A percentile compares a stretch with the other conserved stretches of the same genome.
These are phyloP conservation scores for Corynascus novoguineensis DNA, from an alignment of 495 filamentous ascomycete genomes.

Conservation along the genomic window DNA sequence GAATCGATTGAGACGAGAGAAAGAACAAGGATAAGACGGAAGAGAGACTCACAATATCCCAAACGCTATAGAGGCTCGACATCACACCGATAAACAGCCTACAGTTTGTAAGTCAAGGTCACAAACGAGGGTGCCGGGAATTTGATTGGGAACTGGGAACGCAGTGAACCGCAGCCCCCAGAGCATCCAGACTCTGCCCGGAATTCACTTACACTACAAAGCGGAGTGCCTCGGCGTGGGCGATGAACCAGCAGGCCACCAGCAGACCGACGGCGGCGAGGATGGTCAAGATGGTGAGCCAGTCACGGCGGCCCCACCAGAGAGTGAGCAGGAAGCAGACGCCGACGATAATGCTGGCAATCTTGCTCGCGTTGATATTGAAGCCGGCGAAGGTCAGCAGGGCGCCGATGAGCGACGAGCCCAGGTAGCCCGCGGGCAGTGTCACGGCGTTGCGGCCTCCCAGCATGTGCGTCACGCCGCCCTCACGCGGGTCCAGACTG, in stretches of 20 bases:
- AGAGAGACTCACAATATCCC: slow-evolving; percentile 67
- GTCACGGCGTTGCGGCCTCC: slow-evolving; percentile 70
- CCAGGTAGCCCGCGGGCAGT: slow-evolving; percentile 71
- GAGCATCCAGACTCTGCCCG: too few relatives aligned
- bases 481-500: slow-evolving; percentile 56
- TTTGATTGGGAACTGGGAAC: too few relatives aligned
- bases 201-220: slow-evolving; percentile 73
- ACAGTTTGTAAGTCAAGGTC: too few relatives aligned
- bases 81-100: slow-evolving; percentile 83
- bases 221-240: slow-evolving; percentile 63
- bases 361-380: slow-evolving; percentile 71
- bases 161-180: too few relatives aligned
- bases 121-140: too few relatives aligned
- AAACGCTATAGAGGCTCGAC: slow-evolving; percentile 70
- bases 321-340: slow-evolving; percentile 70
- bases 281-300: slow-evolving; percentile 67
- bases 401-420: slow-evolving; percentile 68
- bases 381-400: slow-evolving; percentile 76
- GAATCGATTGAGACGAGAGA: too few relatives aligned
- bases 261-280: slow-evolving; percentile 63
- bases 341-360: slow-evolving; percentile 65
- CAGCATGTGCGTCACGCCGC: slow-evolving; percentile 72
- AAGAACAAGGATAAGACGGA: neutral
- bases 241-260: slow-evolving; percentile 75
- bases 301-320: slow-evolving; percentile 75